Percentiles rank a stretch among this genome's conserved stretches.
Conservation (phyloP, 768 basidiomycete genomes). For the Termitomyces sp. region DNA sequence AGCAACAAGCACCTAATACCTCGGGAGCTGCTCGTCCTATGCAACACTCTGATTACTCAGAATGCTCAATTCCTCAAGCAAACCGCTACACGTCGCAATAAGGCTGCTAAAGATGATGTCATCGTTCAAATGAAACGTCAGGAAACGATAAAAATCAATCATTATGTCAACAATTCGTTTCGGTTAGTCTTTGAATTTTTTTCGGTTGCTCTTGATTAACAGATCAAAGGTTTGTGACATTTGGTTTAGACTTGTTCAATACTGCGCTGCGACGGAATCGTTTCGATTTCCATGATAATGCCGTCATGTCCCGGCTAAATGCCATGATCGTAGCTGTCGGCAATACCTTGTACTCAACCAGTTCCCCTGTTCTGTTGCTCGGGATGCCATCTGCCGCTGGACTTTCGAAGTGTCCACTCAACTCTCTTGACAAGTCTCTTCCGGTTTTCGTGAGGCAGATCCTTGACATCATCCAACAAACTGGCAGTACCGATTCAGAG, state of each 20-base stretch:
- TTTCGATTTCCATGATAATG: slow-evolving; percentile 75
- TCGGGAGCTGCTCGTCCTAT: slow-evolving; percentile 69
- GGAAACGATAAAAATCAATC: slow-evolving; percentile 44
- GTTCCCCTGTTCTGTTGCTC: slow-evolving; percentile 64
- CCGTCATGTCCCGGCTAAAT: slow-evolving; percentile 78
- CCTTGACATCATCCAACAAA: slow-evolving; percentile 73
- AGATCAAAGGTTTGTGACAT: slow-evolving; percentile 67
- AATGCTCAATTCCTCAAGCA: slow-evolving; percentile 84
- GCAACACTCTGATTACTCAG: slow-evolving; percentile 86
- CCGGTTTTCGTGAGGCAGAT: slow-evolving; percentile 83
- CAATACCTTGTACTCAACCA: slow-evolving; percentile 85
- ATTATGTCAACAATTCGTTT: slow-evolving; percentile 84
- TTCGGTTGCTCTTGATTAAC: slow-evolving; percentile 2
- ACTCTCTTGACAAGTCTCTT: slow-evolving; percentile 65
- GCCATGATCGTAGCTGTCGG: slow-evolving; percentile 84
- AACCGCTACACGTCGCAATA: slow-evolving; percentile 31
- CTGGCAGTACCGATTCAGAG: slow-evolving; percentile 86
- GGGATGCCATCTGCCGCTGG: slow-evolving; percentile 77
- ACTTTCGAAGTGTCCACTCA: slow-evolving; percentile 80
- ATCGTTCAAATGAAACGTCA: slow-evolving; percentile 79
- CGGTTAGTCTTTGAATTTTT: slow-evolving; percentile 38
- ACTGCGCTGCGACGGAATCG: slow-evolving; percentile 81
- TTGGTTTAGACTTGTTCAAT: slow-evolving; percentile 88
- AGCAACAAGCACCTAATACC: slow-evolving; percentile 69
- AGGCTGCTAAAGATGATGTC: slow-evolving; percentile 42